Conservation (phyloP, 257 asterid species). For the Solanum ahanhuiri region DNA sequence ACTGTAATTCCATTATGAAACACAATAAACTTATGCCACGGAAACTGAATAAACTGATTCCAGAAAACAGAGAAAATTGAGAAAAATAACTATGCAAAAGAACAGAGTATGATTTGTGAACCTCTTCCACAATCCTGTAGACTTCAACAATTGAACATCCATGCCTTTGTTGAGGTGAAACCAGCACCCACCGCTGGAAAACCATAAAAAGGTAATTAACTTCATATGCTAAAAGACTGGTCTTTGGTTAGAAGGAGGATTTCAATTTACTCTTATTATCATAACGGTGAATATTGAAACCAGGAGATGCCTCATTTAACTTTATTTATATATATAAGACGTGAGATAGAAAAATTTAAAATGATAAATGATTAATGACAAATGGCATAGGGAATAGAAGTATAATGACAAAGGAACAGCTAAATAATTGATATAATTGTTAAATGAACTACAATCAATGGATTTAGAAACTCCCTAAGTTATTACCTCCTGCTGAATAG, state of each 20-base stretch:
- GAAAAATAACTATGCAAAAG: not conserved
- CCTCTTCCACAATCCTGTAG: constrained; percentile 98
- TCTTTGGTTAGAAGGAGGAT: no score
- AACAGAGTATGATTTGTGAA: constrained; percentile 9
- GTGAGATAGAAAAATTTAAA: not conserved
- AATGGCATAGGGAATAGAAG: not conserved
- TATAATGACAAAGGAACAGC: not conserved
- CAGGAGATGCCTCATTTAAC: not conserved
- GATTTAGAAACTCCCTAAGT: not conserved
- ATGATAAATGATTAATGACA: not conserved
- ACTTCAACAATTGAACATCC: constrained; percentile 97
- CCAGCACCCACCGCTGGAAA: constrained; percentile 66
- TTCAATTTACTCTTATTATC: not conserved
- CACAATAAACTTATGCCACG: not conserved
- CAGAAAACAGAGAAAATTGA: not conserved
- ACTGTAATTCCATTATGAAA: not conserved
- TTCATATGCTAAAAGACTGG: not conserved
- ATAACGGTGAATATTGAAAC: not conserved
- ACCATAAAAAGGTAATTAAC: constrained; percentile 7
- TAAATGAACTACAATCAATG: not conserved
- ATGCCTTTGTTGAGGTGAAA: constrained; percentile 88
- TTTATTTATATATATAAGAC: not conserved
- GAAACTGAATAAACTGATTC: not conserved
- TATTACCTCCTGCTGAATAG: no score
- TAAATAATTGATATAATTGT: not conserved